Evolutionary conservation across 2,329 filamentous ascomycete genomes (phyloP), one percentile per base, ranked within the genome.

Genomic region (Aspergillus chevalieri): DNA sequence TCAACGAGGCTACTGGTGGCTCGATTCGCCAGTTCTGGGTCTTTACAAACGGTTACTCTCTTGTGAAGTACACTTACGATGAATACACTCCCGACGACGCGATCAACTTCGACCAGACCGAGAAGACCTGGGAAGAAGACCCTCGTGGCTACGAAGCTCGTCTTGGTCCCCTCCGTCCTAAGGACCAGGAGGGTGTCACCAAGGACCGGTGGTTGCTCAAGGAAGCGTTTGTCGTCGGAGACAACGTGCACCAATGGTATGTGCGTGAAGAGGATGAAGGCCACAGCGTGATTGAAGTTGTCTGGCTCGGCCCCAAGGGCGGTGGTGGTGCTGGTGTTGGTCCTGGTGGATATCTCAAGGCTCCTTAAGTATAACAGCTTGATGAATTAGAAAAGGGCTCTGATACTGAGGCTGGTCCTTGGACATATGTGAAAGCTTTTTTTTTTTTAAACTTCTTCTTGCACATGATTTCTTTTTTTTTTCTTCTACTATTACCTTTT

Each of bases 71-170:
- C 50, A 72, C 68, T 1, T 65, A 71, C 41, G 64, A 64, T 22
- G 60, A 64, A 46, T 58, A 59, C 41, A 63, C 65, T 4, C 61
- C 66, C 1, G 65, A 70, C 45, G 64, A 70, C 56, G 65, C 63
- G n/a, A 69, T 73, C 50, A 65, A 72, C 56, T 73, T 73, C 22
- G 68, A 72, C 50, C 61, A 65, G 21, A 60, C 63, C n/a, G 71
- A 73, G 56, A 71, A 71, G 62, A 73, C 70, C 14, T 73, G 70
- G 70, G 65, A 68, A 9, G 70, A 72, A 39, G 70, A 73, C 47
- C 63, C 67, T n/a, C 61, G 57, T 38, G 70, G 68, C 22, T 73
- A 68, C 52, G 68, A 72, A 47, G 56, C 61, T 34, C 65, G 69
- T 21, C 58, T 73, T 8, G 71, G 70, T 44, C 66, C 69, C 26